phyloP scores from a whole-genome alignment of 1,139 yeast genomes.

The Groenewaldozyma sp. region DNA sequence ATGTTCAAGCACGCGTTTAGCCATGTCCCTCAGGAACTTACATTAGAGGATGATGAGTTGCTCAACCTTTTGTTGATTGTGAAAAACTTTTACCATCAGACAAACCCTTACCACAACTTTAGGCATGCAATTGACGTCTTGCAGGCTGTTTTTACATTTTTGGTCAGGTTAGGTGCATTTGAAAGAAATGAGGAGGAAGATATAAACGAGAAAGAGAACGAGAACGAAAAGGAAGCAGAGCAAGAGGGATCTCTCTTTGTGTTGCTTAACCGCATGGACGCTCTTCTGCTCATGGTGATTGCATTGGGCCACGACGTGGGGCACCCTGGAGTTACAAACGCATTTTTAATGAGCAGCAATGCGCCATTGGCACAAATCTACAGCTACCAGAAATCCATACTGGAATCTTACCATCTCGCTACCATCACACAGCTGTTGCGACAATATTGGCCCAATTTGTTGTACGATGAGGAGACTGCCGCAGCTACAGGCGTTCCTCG shows the following conservation, averaged over 20 bases:
- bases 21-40: constrained; percentile 25
- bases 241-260: background rate
- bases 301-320: constrained; percentile 95
- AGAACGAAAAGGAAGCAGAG: background rate
- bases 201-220: background rate
- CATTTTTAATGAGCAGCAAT: constrained; percentile 50
- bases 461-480: constrained; percentile 15
- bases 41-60: constrained; percentile 38
- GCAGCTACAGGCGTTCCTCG: background rate
- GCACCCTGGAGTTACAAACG: constrained; percentile 90
- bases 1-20: constrained; percentile 45
- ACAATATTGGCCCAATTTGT: constrained; percentile 53
- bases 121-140: constrained; percentile 93
- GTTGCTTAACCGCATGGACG: constrained; percentile 34
- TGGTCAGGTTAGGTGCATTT: constrained; percentile 41
- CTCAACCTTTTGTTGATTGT: constrained; percentile 52
- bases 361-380: constrained; percentile 60
- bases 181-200: background rate
- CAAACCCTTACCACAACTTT: constrained; percentile 89
- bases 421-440: constrained; percentile 54
- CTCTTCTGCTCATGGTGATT: constrained; percentile 57
- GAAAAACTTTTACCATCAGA: constrained; percentile 69
- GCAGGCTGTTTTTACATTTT: constrained; percentile 73
- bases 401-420: constrained; percentile 79
- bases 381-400: constrained; percentile 50